Conservation (phyloP, 805 yeast species). For the Starmerella tilneyi region DNA sequence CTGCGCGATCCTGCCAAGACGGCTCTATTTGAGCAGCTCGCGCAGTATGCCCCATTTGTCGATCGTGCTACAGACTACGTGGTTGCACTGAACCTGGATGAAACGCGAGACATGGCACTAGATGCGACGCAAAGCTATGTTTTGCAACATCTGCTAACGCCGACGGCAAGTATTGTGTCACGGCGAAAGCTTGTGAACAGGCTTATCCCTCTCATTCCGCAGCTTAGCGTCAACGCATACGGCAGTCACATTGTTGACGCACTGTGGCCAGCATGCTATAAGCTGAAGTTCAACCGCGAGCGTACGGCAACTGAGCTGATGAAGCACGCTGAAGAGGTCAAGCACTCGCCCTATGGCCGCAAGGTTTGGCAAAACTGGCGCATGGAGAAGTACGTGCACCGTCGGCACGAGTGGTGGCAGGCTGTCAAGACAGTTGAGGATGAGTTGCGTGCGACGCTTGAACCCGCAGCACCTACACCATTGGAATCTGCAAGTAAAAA, state of each 20-base stretch:
- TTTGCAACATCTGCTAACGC: slow-evolving; percentile 53
- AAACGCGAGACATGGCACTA: slow-evolving; percentile 60
- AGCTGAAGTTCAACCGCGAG: slow-evolving; percentile 75
- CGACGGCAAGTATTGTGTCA: slow-evolving; percentile 40
- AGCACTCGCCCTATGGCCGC: slow-evolving; percentile 78
- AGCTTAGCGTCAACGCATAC: slow-evolving; percentile 69
- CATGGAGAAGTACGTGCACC: slow-evolving; percentile 66
- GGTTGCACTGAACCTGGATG: slow-evolving; percentile 38
- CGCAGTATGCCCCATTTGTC: slow-evolving; percentile 55
- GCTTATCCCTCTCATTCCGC: slow-evolving; percentile 44
- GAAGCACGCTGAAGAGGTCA: slow-evolving; percentile 53
- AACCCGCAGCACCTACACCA: slow-evolving; percentile 4
- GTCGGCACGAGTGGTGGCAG: slow-evolving; percentile 73
- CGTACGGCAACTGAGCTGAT: slow-evolving; percentile 61
- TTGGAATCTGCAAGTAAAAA: not conserved
- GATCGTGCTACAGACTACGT: slow-evolving; percentile 38
- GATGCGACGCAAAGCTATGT: slow-evolving; percentile 91
- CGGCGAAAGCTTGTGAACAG: slow-evolving; percentile 63
- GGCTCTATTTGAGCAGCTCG: slow-evolving; percentile 55
- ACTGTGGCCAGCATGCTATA: slow-evolving; percentile 67
- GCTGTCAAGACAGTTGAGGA: slow-evolving; percentile 30
- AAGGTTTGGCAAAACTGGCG: slow-evolving; percentile 94
- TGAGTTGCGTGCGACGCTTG: slow-evolving; percentile 20
- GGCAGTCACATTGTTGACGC: slow-evolving; percentile 87
- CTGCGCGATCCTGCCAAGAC: slow-evolving; percentile 15